Base-by-base conservation (phyloP, 2,329 filamentous ascomycete genomes). In the Neofusicoccum cordaticola region DNA sequence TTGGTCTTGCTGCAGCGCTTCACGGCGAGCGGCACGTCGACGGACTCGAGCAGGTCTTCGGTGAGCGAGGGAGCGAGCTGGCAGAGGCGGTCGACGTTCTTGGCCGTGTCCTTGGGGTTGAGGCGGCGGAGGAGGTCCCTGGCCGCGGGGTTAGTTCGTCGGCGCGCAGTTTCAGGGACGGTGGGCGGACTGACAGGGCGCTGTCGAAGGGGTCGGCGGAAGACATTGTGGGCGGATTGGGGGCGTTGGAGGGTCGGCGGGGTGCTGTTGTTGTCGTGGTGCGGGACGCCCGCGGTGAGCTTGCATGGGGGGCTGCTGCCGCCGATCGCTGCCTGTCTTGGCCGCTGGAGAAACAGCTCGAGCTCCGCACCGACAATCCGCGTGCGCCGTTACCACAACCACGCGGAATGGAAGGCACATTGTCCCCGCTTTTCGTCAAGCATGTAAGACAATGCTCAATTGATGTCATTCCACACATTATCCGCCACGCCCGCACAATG, bases 51-150 rank as follows among this genome's bases (percentile, higher is more conserved):
- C 48, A 99, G 92, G 78, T 99, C 95, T 84, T 99, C 95, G 74
- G 94, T 95, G 66, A 99, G 89, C 71, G 94, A 90, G 15, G 95
- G 95, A 50, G 93, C 90, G 68, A 99, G 89, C 64, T 85, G 83
- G 79, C 97, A 95, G 76, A 99, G 93, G 73, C 89, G 86, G 80
- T 91, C 89, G 73, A 99, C 90, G 82, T 99, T 96, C 67, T 86
- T 80, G 74, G 93, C 86, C 63, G 94, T 97, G 80, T 95, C 88
- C 78, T 96, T 96, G 48, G 95, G 95, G 82, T 97, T 96, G 68
- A 99, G 90, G 69, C 95, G 95, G 72, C 95, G 94, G 80, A 99
- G 94, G 76, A 99, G 93, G 84, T 99, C 95, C 75, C 95, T 98
- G 78, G 27, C 56, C 65, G 39, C 67, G 63, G 53, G 47, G 65